phyloP scores from a whole-genome alignment of 768 basidiomycete species.

The Mycena capillaripes region DNA sequence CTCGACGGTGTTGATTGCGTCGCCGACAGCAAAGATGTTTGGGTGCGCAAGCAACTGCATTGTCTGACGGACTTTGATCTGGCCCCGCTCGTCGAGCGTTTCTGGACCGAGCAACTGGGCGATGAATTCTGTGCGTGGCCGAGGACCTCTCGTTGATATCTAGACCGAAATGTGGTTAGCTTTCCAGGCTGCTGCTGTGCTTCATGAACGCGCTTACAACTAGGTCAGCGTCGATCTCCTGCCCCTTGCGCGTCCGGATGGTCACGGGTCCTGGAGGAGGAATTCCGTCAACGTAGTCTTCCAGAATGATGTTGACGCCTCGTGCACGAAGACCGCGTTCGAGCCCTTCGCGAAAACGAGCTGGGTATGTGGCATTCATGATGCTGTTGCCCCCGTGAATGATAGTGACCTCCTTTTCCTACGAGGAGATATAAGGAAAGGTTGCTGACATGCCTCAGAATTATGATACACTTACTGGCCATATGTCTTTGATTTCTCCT shows the following conservation, averaged over 20 bases:
- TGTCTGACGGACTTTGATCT: constrained; percentile 62
- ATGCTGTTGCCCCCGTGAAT: constrained; percentile 67
- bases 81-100: constrained; percentile 49
- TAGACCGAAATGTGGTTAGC: constrained; percentile 19
- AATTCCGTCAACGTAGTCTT: constrained; percentile 65
- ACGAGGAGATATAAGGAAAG: background rate
- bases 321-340: constrained; percentile 56
- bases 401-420: constrained; percentile 68
- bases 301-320: constrained; percentile 64
- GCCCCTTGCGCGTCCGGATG: constrained; percentile 66
- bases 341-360: constrained; percentile 63
- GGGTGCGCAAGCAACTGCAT: constrained; percentile 64
- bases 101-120: constrained; percentile 51
- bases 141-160: constrained; percentile 56
- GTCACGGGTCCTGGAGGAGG: constrained; percentile 52
- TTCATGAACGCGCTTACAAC: constrained; percentile 58
- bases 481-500: constrained; percentile 58
- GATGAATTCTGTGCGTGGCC: constrained; percentile 67
- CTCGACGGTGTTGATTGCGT: constrained; percentile 66
- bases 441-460: background rate
- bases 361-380: constrained; percentile 68
- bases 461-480: constrained; percentile 47
- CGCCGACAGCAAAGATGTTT: constrained; percentile 69
- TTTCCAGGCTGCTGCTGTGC: background rate
- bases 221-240: constrained; percentile 65